Evolutionary conservation across 2,329 filamentous ascomycete genomes (phyloP).

Genomic region (Ceratocystis destructans): DNA sequence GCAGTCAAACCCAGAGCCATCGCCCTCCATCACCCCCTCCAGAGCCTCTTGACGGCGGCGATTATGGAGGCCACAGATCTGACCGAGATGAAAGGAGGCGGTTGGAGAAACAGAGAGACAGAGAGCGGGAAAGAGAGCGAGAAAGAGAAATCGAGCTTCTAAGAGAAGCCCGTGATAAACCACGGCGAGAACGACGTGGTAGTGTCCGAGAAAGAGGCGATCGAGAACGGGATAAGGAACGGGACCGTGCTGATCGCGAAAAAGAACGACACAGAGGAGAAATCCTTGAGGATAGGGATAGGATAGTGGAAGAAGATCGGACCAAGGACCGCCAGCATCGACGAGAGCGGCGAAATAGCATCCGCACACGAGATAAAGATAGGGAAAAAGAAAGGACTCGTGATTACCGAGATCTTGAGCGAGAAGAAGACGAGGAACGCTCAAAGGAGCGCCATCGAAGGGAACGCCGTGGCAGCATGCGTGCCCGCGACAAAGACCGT

Average conservation of each 20-base stretch:
- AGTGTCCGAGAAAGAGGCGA: slow-evolving; percentile 17
- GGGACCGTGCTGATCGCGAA: slow-evolving; percentile 15
- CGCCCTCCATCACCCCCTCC: slow-evolving; percentile 14
- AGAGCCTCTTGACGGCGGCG: slow-evolving; percentile 13
- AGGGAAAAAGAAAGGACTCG: slow-evolving; percentile 18
- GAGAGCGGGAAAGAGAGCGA: slow-evolving; percentile 11
- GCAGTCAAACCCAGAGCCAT: slow-evolving; percentile 14
- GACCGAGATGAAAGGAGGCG: slow-evolving; percentile 20
- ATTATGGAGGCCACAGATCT: slow-evolving; percentile 4
- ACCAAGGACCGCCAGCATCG: slow-evolving; percentile 15
- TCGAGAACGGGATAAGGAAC: slow-evolving; percentile 18
- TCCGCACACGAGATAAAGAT: slow-evolving; percentile 17
- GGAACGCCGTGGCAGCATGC: slow-evolving; percentile 17
- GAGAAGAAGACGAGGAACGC: slow-evolving; percentile 15
- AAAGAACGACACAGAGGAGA: slow-evolving; percentile 7
- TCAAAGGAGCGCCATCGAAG: slow-evolving; percentile 14
- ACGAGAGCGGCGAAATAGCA: slow-evolving; percentile 17
- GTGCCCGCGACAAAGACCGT: slow-evolving; percentile 13
- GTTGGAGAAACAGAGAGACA: slow-evolving; percentile 16
- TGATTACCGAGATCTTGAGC: slow-evolving; percentile 20
- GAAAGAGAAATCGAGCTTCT: slow-evolving; percentile 20
- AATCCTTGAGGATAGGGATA: slow-evolving; percentile 9
- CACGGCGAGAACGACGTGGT: slow-evolving; percentile 17
- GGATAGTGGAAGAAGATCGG: slow-evolving; percentile 13
- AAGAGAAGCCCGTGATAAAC: slow-evolving; percentile 16